A percentile compares a stretch with the other conserved stretches of the same genome.
These are phyloP conservation scores for Schwanniomyces vanrijiae DNA, from an alignment of 805 yeast species.

Conservation along the genomic window DNA sequence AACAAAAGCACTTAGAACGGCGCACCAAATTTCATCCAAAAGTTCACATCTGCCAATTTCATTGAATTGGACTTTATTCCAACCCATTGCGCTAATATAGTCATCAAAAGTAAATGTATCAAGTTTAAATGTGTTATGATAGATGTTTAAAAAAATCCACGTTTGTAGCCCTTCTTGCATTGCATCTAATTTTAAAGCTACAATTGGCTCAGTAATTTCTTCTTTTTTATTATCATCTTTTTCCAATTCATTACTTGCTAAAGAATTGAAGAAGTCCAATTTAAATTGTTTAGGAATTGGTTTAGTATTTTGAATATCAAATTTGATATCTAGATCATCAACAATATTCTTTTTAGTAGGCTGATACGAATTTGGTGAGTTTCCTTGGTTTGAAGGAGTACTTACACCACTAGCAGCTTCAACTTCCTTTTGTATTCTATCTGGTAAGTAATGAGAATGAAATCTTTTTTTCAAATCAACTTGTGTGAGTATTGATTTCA, in stretches of 20 bases:
- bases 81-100: constrained; percentile 55
- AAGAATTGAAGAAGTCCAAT: constrained; percentile 3
- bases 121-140: constrained; percentile 60
- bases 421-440: constrained; percentile 14
- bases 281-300: constrained; percentile 20
- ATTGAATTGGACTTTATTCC: constrained; percentile 41
- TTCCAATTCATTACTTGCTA: not conserved
- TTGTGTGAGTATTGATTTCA: not conserved
- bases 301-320: constrained; percentile 30
- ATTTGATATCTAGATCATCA: constrained; percentile 28
- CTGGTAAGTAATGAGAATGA: constrained; percentile 35
- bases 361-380: constrained; percentile 12
- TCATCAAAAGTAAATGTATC: constrained; percentile 82
- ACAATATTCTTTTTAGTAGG: constrained; percentile 31
- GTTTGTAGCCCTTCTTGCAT: constrained; percentile 56
- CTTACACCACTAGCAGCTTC: constrained; percentile 9
- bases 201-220: not conserved
- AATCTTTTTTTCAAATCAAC: constrained; percentile 18
- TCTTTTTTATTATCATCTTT: not conserved
- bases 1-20: constrained; percentile 57
- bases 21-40: constrained; percentile 68
- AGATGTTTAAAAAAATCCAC: constrained; percentile 77
- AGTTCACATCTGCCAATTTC: constrained; percentile 48
- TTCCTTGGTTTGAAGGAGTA: not conserved
- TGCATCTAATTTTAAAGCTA: constrained; percentile 8